A percentile compares a stretch with the other conserved stretches of the same genome.
Evolutionary conservation across 352 stramenopile genomes (phyloP).

Genomic region (Chrysophaeum taylorii): DNA sequence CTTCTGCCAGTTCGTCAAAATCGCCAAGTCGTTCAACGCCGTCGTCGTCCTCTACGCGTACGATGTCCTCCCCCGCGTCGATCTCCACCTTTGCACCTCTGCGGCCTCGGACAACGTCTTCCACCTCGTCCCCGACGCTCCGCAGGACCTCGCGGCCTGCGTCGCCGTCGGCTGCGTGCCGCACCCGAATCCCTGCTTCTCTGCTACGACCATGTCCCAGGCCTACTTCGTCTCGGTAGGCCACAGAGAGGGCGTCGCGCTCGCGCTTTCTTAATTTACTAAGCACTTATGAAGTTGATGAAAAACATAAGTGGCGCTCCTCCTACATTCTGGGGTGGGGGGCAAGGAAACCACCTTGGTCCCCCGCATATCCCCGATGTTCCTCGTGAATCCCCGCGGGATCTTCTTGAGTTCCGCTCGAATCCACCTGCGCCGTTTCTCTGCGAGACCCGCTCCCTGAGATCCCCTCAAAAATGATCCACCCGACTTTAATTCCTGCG

Average conservation of each 20-base stretch:
- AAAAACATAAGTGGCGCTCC: too few species aligned
- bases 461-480: too few species aligned
- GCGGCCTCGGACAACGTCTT: slow-evolving; percentile 5
- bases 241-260: slow-evolving; percentile 17
- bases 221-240: slow-evolving; percentile 20
- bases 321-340: too few species aligned
- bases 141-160: slow-evolving; percentile 1
- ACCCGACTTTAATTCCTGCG: too few species aligned
- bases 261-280: slow-evolving; percentile 20
- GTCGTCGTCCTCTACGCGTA: slow-evolving; percentile 18
- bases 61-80: not conserved
- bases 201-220: slow-evolving; percentile 18
- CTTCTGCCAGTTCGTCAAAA: slow-evolving; percentile 23
- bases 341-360: too few species aligned
- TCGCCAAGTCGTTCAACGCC: slow-evolving; percentile 15
- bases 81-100: not conserved
- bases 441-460: too few species aligned
- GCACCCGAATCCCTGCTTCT: not conserved
- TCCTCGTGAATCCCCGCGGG: too few species aligned
- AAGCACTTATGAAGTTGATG: too few species aligned
- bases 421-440: too few species aligned
- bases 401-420: too few species aligned
- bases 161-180: not conserved
- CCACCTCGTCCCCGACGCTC: not conserved
- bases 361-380: too few species aligned